A percentile compares a stretch with the other conserved stretches of the same genome.
Evolutionary conservation across 352 stramenopile species (phyloP).

Genomic region (Thalassiosira ordinaria): DNA sequence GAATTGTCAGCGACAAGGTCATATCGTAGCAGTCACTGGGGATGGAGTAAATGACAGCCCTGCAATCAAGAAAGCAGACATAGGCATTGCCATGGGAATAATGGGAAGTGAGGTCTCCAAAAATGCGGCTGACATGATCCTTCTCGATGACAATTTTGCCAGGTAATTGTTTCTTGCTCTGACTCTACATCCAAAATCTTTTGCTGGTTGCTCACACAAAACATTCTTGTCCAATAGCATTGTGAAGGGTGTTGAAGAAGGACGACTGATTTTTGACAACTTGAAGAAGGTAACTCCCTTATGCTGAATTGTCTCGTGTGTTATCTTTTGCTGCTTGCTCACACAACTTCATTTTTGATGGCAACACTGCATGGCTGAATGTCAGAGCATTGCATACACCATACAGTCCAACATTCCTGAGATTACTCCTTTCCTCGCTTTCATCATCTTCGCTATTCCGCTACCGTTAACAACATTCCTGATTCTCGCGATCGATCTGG

Average conservation of each 20-base stretch:
- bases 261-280: slow-evolving; percentile 83
- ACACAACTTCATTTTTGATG: too few species aligned
- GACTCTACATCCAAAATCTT: too few species aligned
- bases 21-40: slow-evolving; percentile 93
- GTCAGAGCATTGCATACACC: slow-evolving; percentile 59
- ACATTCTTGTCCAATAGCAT: too few species aligned
- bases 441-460: slow-evolving; percentile 89
- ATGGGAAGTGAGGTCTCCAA: slow-evolving; percentile 93
- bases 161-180: too few species aligned
- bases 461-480: slow-evolving; percentile 90
- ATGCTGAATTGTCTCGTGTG: too few species aligned
- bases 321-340: too few species aligned
- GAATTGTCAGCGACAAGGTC: slow-evolving; percentile 75
- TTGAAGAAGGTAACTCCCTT: slow-evolving; percentile 85
- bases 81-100: slow-evolving; percentile 96
- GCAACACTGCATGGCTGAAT: too few species aligned
- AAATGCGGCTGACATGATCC: slow-evolving; percentile 94
- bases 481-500: slow-evolving; percentile 92
- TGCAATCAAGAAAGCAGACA: slow-evolving; percentile 95
- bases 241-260: slow-evolving; percentile 86
- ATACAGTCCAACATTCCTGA: slow-evolving; percentile 92
- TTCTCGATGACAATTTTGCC: slow-evolving; percentile 96
- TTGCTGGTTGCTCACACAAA: too few species aligned
- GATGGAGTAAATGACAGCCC: slow-evolving; percentile 97
- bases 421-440: slow-evolving; percentile 87